Evolutionary conservation across 345 rosid species (phyloP), one percentile per base, ranked within the genome.

Genomic region (Salix viminalis): DNA sequence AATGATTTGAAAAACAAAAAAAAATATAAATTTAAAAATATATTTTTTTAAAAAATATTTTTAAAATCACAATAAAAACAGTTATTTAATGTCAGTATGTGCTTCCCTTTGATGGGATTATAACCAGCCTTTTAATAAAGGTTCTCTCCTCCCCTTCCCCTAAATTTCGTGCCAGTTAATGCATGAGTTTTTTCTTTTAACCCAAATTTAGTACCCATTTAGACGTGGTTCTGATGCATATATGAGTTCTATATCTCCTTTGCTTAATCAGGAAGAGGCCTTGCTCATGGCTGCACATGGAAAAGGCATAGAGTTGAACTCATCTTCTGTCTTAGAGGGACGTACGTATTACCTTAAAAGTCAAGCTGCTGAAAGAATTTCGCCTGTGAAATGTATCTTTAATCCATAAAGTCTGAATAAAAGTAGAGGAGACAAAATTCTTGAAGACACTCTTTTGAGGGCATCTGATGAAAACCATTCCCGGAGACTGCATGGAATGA

Each of bases 281-380:
- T 72, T 91, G 76, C 93, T 95, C 13, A 92, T 93, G 80, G 97
- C 97, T 26, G 91, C 93, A 7, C 86, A 92, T 60, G 97, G 97
- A 39, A 89, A 87, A 81, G 89, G 90, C 70, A 62, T 85, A 67
- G 85, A 71, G 80, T 77, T 80, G 65, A 78, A 84, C 46, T 61
- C 74, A 60, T 44, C 84, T 10, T 15, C 23, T 54, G 34, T 26
- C 10, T 11, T 50, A 10, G 83, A 50, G 19, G 67, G 26, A 24
- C 26, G 26, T 24, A 24, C 26, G 26, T 67, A 69, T 71, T 58
- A 8, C 64, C 72, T 21, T 67, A 71, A 62, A 61, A 61, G 2
- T 54, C 65, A 21, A 71, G 18, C 11, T 14, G 50, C 48, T 12
- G 36, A 34, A 36, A 34, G 66, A 58, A n/a, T 12, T 34, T 65